Percentiles rank a stretch among this genome's conserved stretches.
Evolutionary conservation across 768 basidiomycete genomes (phyloP).

Genomic region (Paxillus rubicundulus): DNA sequence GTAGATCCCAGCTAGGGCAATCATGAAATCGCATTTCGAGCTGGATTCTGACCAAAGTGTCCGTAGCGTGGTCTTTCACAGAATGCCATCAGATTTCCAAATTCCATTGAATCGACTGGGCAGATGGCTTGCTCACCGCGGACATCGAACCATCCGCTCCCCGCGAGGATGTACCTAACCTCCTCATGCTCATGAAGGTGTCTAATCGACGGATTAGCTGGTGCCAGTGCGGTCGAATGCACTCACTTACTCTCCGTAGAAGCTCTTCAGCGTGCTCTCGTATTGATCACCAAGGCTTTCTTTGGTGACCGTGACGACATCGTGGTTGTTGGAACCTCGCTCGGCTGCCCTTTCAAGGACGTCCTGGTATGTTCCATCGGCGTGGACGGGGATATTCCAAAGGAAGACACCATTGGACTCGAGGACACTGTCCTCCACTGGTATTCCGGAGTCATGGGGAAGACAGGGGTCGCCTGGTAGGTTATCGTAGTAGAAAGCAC

Average conservation of each 20-base stretch:
- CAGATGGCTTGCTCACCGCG: constrained; percentile 51
- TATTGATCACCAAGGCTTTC: constrained; percentile 80
- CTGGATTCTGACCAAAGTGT: constrained; percentile 80
- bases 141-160: constrained; percentile 92
- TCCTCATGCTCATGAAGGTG: constrained; percentile 97
- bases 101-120: too few relatives aligned
- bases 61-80: constrained; percentile 53
- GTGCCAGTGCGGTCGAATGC: background rate
- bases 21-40: constrained; percentile 77
- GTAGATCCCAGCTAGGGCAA: constrained; percentile 88
- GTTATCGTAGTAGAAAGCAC: constrained; percentile 73
- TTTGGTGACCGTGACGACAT: constrained; percentile 73
- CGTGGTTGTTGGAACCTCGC: constrained; percentile 79
- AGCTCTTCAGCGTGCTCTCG: constrained; percentile 76
- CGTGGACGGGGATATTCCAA: constrained; percentile 65
- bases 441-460: constrained; percentile 65
- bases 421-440: constrained; percentile 52
- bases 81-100: background rate
- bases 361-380: constrained; percentile 40
- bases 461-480: constrained; percentile 76
- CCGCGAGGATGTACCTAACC: constrained; percentile 82
- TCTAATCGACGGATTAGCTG: constrained; percentile 35
- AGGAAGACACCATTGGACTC: constrained; percentile 58
- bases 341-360: constrained; percentile 64
- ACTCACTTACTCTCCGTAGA: constrained; percentile 73